A percentile compares a stretch with the other conserved stretches of the same genome.
Evolutionary conservation across 139 green algal genomes (phyloP).

Genomic region (Chlorella sp.): DNA sequence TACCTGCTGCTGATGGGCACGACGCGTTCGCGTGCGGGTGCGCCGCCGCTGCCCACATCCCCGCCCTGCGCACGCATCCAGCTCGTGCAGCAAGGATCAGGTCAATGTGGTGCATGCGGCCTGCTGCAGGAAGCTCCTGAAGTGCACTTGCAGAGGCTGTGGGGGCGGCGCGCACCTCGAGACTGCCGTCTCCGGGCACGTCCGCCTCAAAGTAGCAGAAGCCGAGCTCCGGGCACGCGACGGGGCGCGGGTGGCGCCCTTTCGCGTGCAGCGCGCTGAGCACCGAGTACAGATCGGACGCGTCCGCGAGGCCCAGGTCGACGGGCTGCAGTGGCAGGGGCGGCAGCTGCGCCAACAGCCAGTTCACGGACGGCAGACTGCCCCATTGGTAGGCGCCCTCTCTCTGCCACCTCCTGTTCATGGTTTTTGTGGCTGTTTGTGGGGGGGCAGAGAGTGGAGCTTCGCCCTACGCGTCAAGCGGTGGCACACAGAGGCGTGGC

Average conservation of each 20-base stretch:
- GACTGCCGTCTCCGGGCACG: not conserved
- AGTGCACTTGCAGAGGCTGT: too few relatives aligned
- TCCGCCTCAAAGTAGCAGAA: constrained; percentile 36
- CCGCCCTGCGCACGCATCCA: too few relatives aligned
- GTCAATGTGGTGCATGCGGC: too few relatives aligned
- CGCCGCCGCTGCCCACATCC: constrained; percentile 5
- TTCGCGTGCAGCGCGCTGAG: constrained; percentile 33
- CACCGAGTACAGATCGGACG: constrained; percentile 26
- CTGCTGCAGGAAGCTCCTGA: too few relatives aligned
- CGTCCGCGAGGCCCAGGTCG: constrained; percentile 3
- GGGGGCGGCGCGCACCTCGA: constrained; percentile 1
- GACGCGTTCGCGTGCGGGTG: constrained; percentile 7
- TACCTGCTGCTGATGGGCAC: constrained; percentile 35
- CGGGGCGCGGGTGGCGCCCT: constrained; percentile 8
- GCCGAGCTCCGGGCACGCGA: not conserved
- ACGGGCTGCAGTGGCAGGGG: not conserved
- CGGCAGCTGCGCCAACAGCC: constrained; percentile 4
- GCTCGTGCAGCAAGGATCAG: too few relatives aligned
- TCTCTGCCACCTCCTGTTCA: constrained; percentile 36
- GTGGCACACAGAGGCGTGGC: too few relatives aligned
- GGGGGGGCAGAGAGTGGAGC: too few relatives aligned
- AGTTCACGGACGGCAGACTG: constrained; percentile 12
- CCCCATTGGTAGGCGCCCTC: constrained; percentile 20
- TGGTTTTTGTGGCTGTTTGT: constrained; percentile 1
- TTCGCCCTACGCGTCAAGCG: too few relatives aligned